A percentile compares a stretch with the other conserved stretches of the same genome.
phyloP scores from a whole-genome alignment of 495 filamentous ascomycete genomes.

The Aspergillus homomorphus region DNA sequence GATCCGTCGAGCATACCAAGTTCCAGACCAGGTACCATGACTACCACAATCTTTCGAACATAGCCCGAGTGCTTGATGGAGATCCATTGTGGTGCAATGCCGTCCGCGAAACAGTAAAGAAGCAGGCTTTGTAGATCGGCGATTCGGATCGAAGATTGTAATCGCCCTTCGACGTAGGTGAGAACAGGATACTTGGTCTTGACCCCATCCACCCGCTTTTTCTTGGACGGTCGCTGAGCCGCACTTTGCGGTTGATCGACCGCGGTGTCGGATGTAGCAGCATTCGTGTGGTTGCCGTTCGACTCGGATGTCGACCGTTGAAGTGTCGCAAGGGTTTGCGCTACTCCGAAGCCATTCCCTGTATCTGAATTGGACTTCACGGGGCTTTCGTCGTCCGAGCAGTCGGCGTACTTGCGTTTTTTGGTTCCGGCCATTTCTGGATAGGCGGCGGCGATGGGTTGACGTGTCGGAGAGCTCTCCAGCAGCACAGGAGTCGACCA shows the following conservation, averaged over 20 bases:
- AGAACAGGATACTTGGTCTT: slow-evolving; percentile 75
- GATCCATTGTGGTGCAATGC: slow-evolving; percentile 80
- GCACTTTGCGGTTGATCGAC: slow-evolving; percentile 13
- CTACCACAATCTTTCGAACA: slow-evolving; percentile 80
- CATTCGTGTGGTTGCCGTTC: slow-evolving; percentile 4
- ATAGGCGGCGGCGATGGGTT: slow-evolving; percentile 24
- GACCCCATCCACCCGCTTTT: slow-evolving; percentile 48
- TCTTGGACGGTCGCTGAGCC: slow-evolving; percentile 26
- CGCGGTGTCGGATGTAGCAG: slow-evolving; percentile 25
- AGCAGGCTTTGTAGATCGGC: slow-evolving; percentile 75
- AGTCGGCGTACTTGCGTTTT: slow-evolving; percentile 29
- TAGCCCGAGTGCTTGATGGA: slow-evolving; percentile 69
- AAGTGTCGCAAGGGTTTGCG: slow-evolving; percentile 31
- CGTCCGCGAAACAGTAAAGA: slow-evolving; percentile 89
- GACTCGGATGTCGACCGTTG: slow-evolving; percentile 19
- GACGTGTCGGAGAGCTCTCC: not conserved
- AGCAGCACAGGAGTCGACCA: not conserved
- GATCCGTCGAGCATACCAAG: slow-evolving; percentile 80
- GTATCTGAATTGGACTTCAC: slow-evolving; percentile 15
- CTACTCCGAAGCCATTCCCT: slow-evolving; percentile 28
- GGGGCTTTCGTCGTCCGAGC: slow-evolving; percentile 26
- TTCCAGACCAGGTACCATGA: slow-evolving; percentile 92
- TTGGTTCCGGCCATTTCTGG: slow-evolving; percentile 24
- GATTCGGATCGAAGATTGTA: slow-evolving; percentile 74
- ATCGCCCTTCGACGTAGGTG: slow-evolving; percentile 60